Percentiles rank a stretch among this genome's conserved stretches.
Conservation (phyloP, 768 basidiomycete species). For the Butyriboletus loyo region DNA sequence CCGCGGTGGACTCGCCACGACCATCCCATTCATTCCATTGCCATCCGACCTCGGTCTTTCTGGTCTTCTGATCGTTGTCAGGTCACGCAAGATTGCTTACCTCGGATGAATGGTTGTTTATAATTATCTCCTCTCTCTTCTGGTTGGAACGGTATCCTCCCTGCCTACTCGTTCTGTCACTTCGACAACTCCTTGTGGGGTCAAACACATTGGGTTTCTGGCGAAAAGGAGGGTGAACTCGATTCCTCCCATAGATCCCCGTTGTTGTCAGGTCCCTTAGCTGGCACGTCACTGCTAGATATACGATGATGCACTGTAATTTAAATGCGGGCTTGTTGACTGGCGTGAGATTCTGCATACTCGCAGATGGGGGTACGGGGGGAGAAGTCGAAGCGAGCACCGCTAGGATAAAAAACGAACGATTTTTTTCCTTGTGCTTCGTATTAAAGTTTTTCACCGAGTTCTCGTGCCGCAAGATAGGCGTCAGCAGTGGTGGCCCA, state of each 20-base stretch:
- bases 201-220: constrained; percentile 81
- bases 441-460: constrained; percentile 23
- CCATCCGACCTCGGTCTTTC: constrained; percentile 95
- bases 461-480: constrained; percentile 29
- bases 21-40: constrained; percentile 89
- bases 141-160: constrained; percentile 97
- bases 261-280: constrained; percentile 15
- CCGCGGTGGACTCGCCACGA: constrained; percentile 70
- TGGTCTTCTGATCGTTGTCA: constrained; percentile 92
- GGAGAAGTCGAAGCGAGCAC: constrained; percentile 22
- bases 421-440: constrained; percentile 25
- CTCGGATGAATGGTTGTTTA: constrained; percentile 97
- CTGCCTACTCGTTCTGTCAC: constrained; percentile 97
- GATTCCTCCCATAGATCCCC: constrained; percentile 77
- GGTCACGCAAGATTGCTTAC: constrained; percentile 90
- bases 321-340: neutral
- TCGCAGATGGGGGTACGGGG: constrained; percentile 14
- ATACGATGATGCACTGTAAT: constrained; percentile 14
- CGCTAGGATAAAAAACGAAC: constrained; percentile 30
- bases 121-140: constrained; percentile 87
- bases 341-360: constrained; percentile 4
- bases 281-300: constrained; percentile 16
- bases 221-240: constrained; percentile 96
- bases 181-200: constrained; percentile 99
- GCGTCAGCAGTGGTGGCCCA: constrained; percentile 37